Base-by-base conservation (phyloP, 2,329 filamentous ascomycete species). In the Arthrobotrys iridis region DNA sequence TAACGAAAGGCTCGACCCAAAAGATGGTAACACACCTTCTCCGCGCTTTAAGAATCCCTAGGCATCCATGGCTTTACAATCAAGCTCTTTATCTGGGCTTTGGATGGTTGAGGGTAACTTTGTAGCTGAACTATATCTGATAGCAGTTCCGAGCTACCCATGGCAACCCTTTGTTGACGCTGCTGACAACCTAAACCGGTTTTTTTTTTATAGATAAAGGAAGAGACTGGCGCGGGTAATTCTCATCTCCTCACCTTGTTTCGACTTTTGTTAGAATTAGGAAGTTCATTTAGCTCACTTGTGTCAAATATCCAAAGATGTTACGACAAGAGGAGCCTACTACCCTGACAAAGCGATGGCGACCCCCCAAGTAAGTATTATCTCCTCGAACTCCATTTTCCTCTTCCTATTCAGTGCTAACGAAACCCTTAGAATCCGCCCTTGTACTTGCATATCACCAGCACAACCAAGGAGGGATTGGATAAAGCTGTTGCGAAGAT, bases 171-270 rank as follows among this genome's bases (percentile, higher is more conserved):
- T 73, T 70, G 48, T 63, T 76, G 35, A 63, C 73, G 64, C 67
- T 67, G 62, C 77, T 62, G 70, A 77, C 71, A 75, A 75, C 71
- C 43, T 62, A 46, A 75, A 68, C 41, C 87, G 89, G 88, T 95
- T 89, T 89, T 84, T 95, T 89, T 89, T 84, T 91, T 91, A 81
- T 93, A 99, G 95, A 99, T 99, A 81, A 96, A 97, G 90, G 94
- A 97, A 86, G 93, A 97, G 81, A 98, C 94, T 90, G 95, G 95
- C 88, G 94, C 95, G 87, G 95, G 95, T 99, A 99, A 90, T 93
- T 88, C 86, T 84, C 83, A 85, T 84, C 84, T 85, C 82, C 83
- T 83, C 82, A 83, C 83, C 82, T 80, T 82, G 37, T 83, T 83
- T 83, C 82, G 78, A 81, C 81, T 83, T 80, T 55, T 82, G 79